Conservation (phyloP, 805 yeast genomes). For the Candida schatavii region DNA sequence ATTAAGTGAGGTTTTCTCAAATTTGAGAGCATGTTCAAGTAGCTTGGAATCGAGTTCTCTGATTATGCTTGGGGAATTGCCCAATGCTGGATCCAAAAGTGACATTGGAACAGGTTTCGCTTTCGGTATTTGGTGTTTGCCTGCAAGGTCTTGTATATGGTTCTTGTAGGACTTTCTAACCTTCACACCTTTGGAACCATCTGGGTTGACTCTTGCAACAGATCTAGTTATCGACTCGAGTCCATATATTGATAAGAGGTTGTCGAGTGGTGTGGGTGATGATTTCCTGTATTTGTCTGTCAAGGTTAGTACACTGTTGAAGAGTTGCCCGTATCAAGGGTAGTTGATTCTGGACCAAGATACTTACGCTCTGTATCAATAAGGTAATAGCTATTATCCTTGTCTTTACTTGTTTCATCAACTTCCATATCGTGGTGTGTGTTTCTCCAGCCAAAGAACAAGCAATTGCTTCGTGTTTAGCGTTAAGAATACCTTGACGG, state of each 20-base stretch:
- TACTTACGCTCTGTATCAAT: slow-evolving; percentile 2
- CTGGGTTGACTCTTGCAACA: slow-evolving; percentile 82
- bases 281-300: slow-evolving; percentile 35
- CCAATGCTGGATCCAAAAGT: slow-evolving; percentile 36
- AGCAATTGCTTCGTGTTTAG: too few species aligned
- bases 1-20: slow-evolving; percentile 62
- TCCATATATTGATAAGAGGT: slow-evolving; percentile 67
- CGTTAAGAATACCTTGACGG: too few species aligned
- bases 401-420: neutral
- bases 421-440: too few species aligned
- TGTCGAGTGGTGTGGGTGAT: slow-evolving; percentile 68
- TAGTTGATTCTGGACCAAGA: neutral
- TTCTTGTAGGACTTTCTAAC: slow-evolving; percentile 92
- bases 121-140: slow-evolving; percentile 65
- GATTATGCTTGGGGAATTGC: slow-evolving; percentile 43
- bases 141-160: slow-evolving; percentile 84
- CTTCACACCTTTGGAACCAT: slow-evolving; percentile 89
- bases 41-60: slow-evolving; percentile 49
- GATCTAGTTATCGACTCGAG: slow-evolving; percentile 67
- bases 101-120: slow-evolving; percentile 33
- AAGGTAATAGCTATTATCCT: neutral
- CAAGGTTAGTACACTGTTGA: slow-evolving; percentile 2
- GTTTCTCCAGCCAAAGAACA: too few species aligned
- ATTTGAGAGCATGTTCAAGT: slow-evolving; percentile 49
- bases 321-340: too few species aligned